Percentiles rank a stretch among this genome's conserved stretches.
Conservation (phyloP, 441 rosid genomes). For the Capsella rubella region DNA sequence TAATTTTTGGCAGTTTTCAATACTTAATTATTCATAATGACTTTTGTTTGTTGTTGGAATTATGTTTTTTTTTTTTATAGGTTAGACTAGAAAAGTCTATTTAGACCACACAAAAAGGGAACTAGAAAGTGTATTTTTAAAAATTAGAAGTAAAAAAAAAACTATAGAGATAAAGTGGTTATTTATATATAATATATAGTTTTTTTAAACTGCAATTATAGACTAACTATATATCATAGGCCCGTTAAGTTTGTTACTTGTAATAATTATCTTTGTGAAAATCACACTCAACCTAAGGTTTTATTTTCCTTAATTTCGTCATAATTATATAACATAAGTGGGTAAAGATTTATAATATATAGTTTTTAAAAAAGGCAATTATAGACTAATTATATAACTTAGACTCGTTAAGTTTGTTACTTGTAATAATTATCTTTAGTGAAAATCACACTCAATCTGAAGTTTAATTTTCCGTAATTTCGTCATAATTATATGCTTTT, state of each 20-base stretch:
- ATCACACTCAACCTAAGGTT: not conserved
- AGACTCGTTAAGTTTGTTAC: slow-evolving; percentile 21
- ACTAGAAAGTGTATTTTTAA: slow-evolving; percentile 10
- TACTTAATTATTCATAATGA: not conserved
- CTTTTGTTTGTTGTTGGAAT: slow-evolving; percentile 1
- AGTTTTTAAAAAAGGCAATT: slow-evolving; percentile 20
- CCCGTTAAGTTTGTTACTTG: slow-evolving; percentile 20
- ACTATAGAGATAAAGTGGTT: not conserved
- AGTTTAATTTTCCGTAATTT: not conserved
- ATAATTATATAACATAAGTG: too few relatives aligned
- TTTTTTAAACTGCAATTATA: slow-evolving; percentile 14
- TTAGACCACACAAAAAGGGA: slow-evolving; percentile 17
- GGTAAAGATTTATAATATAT: not conserved
- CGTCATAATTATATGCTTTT: not conserved
- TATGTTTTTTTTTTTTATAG: not conserved
- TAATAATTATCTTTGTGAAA: slow-evolving; percentile 5
- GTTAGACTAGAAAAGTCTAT: slow-evolving; percentile 25
- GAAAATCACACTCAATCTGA: not conserved
- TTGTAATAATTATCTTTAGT: not conserved
- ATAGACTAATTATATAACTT: not conserved
- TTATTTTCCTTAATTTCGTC: slow-evolving; percentile 17
- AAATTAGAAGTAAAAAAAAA: not conserved
- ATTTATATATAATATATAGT: slow-evolving; percentile 13
- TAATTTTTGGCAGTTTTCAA: not conserved
- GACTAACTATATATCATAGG: not conserved